These are phyloP conservation scores for Coemansia sp. DNA, from an alignment of 192 early-diverging fungal genomes.

Conservation along the genomic window DNA sequence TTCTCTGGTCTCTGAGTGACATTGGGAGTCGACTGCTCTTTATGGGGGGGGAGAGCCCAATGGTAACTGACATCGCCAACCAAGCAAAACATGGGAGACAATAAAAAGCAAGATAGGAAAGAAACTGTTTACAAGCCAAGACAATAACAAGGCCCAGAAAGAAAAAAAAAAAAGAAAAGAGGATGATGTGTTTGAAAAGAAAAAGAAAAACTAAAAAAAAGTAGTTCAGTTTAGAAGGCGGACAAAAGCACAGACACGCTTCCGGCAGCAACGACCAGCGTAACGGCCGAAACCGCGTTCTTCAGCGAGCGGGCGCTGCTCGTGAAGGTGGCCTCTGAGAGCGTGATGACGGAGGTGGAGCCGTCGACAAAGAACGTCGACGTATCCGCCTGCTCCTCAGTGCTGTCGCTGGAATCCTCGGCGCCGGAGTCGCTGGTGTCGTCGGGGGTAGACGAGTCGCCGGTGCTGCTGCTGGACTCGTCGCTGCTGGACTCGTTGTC, in stretches of 20 bases:
- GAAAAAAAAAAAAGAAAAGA: too few relatives aligned
- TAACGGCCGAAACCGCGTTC: conserved; percentile 11
- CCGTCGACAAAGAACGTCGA: conserved; percentile 31
- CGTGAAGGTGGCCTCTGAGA: background rate
- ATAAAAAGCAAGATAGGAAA: too few relatives aligned
- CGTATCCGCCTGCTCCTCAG: background rate
- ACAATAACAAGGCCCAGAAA: too few relatives aligned
- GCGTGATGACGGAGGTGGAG: conserved; percentile 5
- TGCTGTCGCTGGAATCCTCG: background rate
- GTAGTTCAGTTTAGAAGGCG: conserved; percentile 22
- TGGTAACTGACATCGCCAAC: too few relatives aligned
- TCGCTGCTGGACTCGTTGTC: background rate
- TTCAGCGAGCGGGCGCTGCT: conserved; percentile 6
- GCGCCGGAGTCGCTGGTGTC: background rate
- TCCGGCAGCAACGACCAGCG: conserved; percentile 30
- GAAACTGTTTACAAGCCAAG: too few relatives aligned
- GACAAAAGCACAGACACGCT: conserved; percentile 19
- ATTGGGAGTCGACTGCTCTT: too few relatives aligned
- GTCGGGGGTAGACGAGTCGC: background rate
- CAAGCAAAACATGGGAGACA: too few relatives aligned
- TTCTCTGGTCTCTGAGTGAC: too few relatives aligned
- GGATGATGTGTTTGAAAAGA: too few relatives aligned
- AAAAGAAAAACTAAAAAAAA: too few relatives aligned
- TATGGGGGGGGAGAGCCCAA: too few relatives aligned
- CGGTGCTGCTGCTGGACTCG: background rate